These are phyloP conservation scores for Phytophthora macrochlamydospora DNA, from an alignment of 352 stramenopile species.

Conservation along the genomic window DNA sequence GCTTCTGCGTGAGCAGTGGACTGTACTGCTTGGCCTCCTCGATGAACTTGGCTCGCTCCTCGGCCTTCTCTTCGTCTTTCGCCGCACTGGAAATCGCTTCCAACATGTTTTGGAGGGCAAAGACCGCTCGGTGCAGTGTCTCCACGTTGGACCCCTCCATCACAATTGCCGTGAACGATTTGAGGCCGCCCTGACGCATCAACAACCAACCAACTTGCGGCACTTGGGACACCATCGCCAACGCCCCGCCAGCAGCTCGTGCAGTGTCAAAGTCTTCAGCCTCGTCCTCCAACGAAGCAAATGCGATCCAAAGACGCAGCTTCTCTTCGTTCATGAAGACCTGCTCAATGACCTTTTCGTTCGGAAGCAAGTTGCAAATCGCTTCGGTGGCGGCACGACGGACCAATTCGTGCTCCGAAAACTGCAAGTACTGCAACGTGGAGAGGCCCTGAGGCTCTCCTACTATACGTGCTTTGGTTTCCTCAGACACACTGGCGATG, in stretches of 20 bases:
- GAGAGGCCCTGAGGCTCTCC: slow-evolving; percentile 68
- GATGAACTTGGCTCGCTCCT: slow-evolving; percentile 51
- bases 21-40: slow-evolving; percentile 43
- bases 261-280: slow-evolving; percentile 92
- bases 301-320: slow-evolving; percentile 93
- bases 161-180: slow-evolving; percentile 64
- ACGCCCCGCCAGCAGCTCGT: slow-evolving; percentile 89
- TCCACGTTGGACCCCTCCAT: slow-evolving; percentile 60
- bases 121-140: slow-evolving; percentile 73
- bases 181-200: slow-evolving; percentile 67
- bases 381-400: slow-evolving; percentile 96
- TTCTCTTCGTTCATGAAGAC: slow-evolving; percentile 94
- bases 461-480: slow-evolving; percentile 93
- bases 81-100: slow-evolving; percentile 37
- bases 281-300: slow-evolving; percentile 92
- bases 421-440: slow-evolving; percentile 92
- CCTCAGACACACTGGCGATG: slow-evolving; percentile 92
- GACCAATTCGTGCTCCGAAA: slow-evolving; percentile 97
- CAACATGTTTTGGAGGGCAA: slow-evolving; percentile 81
- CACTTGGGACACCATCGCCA: slow-evolving; percentile 94
- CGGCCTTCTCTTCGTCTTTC: slow-evolving; percentile 53
- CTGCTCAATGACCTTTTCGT: slow-evolving; percentile 93
- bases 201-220: slow-evolving; percentile 74
- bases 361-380: slow-evolving; percentile 96
- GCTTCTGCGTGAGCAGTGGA: slow-evolving; percentile 34